Evolutionary conservation across 2,329 filamentous ascomycete species (phyloP).

Genomic region (Trichoderma koningiopsis): DNA sequence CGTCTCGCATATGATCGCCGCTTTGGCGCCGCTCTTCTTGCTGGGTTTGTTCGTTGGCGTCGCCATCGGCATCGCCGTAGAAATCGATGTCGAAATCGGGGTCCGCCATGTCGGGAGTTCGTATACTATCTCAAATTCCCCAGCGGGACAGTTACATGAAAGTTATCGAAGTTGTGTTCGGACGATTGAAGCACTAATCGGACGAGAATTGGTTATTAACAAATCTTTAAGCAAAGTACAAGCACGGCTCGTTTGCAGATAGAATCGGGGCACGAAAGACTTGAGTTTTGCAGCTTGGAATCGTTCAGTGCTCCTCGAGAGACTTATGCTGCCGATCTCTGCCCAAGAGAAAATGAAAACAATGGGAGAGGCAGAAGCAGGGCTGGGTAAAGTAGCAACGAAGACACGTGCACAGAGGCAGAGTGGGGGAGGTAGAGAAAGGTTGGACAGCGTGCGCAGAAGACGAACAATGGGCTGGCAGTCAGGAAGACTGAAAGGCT

Average conservation of each 20-base stretch:
- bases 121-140: slow-evolving; percentile 22
- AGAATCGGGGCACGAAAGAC: not conserved
- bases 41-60: slow-evolving; percentile 48
- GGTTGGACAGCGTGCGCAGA: slow-evolving; percentile 23
- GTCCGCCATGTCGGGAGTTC: slow-evolving; percentile 58
- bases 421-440: slow-evolving; percentile 4
- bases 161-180: not conserved
- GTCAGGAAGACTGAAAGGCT: slow-evolving; percentile 28
- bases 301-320: not conserved
- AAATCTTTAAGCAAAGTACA: slow-evolving; percentile 22
- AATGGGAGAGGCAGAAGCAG: not conserved
- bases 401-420: not conserved
- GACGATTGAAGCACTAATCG: not conserved
- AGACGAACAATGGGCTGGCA: slow-evolving; percentile 32
- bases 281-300: slow-evolving; percentile 1
- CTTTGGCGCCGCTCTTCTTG: slow-evolving; percentile 44
- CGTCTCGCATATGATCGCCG: slow-evolving; percentile 30
- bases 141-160: slow-evolving; percentile 25
- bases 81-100: slow-evolving; percentile 74
- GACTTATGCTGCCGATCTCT: not conserved
- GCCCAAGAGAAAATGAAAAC: not conserved
- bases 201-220: slow-evolving; percentile 22
- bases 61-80: slow-evolving; percentile 62
- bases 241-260: slow-evolving; percentile 4
- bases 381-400: not conserved